Conservation (phyloP, 495 filamentous ascomycete genomes). For the Haplographium delicatum region DNA sequence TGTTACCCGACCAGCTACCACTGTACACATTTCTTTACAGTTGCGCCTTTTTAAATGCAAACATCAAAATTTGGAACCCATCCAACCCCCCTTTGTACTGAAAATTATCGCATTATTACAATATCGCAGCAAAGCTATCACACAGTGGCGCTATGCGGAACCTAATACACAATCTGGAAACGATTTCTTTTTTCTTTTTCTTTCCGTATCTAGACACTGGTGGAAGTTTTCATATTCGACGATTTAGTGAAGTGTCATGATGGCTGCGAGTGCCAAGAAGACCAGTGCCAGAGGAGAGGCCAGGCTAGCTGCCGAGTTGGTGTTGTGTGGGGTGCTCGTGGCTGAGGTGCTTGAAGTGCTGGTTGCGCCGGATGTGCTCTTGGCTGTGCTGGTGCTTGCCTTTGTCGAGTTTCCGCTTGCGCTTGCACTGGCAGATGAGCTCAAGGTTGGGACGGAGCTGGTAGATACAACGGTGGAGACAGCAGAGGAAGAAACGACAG, state of each 20-base stretch:
- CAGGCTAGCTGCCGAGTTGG: neutral
- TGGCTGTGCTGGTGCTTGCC: too few species aligned
- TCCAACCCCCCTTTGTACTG: too few species aligned
- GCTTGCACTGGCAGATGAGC: neutral
- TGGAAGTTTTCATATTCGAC: neutral
- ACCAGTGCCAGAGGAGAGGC: neutral
- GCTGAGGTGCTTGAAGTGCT: neutral
- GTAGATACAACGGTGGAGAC: neutral
- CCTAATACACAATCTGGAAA: neutral
- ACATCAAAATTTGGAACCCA: too few species aligned
- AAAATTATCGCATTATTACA: too few species aligned
- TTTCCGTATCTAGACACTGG: neutral
- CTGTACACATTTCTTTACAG: too few species aligned
- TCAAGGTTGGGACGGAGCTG: neutral
- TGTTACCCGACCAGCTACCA: too few species aligned
- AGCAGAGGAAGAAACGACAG: neutral
- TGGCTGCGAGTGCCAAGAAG: neutral
- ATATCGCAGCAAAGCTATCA: too few species aligned
- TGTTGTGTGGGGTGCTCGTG: slow-evolving; percentile 1
- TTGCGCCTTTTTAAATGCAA: too few species aligned
- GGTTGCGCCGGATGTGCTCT: neutral
- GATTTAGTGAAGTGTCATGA: neutral
- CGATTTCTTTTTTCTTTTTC: too few species aligned
- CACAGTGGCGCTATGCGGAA: too few species aligned
- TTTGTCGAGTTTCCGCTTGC: too few species aligned